A percentile compares a stretch with the other conserved stretches of the same genome.
phyloP scores from a whole-genome alignment of 495 filamentous ascomycete species.

The Xylaria sp. region DNA sequence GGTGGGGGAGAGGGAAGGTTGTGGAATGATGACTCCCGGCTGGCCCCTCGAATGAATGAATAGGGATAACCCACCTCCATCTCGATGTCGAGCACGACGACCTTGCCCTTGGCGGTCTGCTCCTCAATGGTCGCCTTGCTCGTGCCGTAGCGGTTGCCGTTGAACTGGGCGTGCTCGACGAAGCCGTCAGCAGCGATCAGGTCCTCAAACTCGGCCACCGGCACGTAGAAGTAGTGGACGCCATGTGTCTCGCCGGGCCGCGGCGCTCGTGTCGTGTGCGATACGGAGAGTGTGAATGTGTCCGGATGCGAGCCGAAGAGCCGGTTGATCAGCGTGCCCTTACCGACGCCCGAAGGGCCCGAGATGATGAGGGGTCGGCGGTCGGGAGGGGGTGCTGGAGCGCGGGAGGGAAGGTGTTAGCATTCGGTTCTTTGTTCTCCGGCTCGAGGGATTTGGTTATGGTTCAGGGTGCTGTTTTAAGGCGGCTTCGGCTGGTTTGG shows the following conservation, averaged over 20 bases:
- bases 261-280: constrained; percentile 83
- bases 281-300: constrained; percentile 82
- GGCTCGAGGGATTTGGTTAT: constrained; percentile 2
- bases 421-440: background rate
- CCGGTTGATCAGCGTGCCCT: constrained; percentile 82
- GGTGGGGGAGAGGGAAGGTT: background rate
- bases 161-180: constrained; percentile 88
- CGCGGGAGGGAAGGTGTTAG: constrained; percentile 9
- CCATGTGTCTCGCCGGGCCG: constrained; percentile 78
- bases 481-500: background rate
- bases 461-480: background rate
- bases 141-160: constrained; percentile 90
- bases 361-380: constrained; percentile 81
- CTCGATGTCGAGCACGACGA: constrained; percentile 86
- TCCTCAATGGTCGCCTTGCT: constrained; percentile 76
- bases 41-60: background rate
- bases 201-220: constrained; percentile 70
- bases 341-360: constrained; percentile 85
- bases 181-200: constrained; percentile 76
- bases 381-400: constrained; percentile 47
- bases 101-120: constrained; percentile 69
- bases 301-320: constrained; percentile 70
- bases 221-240: constrained; percentile 81
- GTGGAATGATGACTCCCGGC: background rate
- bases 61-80: constrained; percentile 72